A percentile compares a stretch with the other conserved stretches of the same genome.
These are phyloP conservation scores for Bipolaris bicolor DNA, from an alignment of 2,329 filamentous ascomycete genomes.

Conservation along the genomic window DNA sequence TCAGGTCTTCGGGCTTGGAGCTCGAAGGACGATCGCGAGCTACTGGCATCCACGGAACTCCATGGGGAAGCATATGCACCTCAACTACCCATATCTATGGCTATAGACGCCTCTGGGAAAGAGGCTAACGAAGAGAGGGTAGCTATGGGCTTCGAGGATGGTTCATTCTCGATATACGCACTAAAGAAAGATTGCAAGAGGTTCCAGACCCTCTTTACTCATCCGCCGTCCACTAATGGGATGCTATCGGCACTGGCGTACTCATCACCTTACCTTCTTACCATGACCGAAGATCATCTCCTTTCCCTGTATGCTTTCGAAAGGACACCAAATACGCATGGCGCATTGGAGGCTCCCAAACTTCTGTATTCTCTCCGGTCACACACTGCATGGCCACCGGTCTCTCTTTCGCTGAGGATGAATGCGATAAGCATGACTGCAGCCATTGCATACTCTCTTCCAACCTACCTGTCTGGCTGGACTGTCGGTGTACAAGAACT, in stretches of 20 bases:
- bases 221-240: conserved; percentile 67
- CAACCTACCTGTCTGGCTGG: conserved; percentile 79
- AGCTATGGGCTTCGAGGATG: conserved; percentile 48
- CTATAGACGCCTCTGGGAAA: conserved; percentile 60
- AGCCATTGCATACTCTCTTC: conserved; percentile 85
- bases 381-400: conserved; percentile 76
- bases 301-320: conserved; percentile 76
- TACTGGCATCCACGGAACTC: conserved; percentile 60
- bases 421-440: conserved; percentile 70
- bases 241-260: conserved; percentile 74
- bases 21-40: conserved; percentile 62
- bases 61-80: conserved; percentile 21
- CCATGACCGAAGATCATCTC: conserved; percentile 74
- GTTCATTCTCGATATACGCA: conserved; percentile 69
- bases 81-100: conserved; percentile 65
- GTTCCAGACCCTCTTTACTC: conserved; percentile 62
- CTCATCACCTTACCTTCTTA: conserved; percentile 76
- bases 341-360: conserved; percentile 53
- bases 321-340: conserved; percentile 15
- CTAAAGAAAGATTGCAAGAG: conserved; percentile 56
- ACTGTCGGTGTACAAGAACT: conserved; percentile 92
- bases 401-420: conserved; percentile 82
- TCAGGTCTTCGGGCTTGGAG: conserved; percentile 81
- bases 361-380: conserved; percentile 81
- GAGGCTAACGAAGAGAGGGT: conserved; percentile 39